Evolutionary conservation across 2,329 filamentous ascomycete genomes (phyloP).

Genomic region (Apiospora koreana): DNA sequence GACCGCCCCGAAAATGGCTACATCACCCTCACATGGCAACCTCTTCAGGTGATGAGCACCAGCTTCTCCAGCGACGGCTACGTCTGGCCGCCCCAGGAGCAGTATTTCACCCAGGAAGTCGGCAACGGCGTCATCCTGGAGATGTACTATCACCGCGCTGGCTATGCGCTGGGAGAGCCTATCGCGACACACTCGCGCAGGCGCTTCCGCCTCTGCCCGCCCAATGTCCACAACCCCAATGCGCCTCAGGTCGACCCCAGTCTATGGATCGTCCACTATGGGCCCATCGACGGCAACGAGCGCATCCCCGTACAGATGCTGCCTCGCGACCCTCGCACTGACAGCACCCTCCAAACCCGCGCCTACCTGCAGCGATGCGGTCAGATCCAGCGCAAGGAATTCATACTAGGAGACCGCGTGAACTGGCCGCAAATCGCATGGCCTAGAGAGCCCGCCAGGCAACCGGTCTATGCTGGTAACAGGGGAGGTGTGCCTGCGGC

Average conservation of each 20-base stretch:
- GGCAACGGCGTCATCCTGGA: slow-evolving; percentile 74
- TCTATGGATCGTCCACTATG: slow-evolving; percentile 91
- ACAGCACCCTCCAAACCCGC: slow-evolving; percentile 61
- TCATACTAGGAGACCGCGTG: slow-evolving; percentile 85
- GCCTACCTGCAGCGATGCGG: slow-evolving; percentile 72
- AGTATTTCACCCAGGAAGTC: slow-evolving; percentile 72
- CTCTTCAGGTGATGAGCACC: slow-evolving; percentile 67
- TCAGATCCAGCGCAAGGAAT: slow-evolving; percentile 85
- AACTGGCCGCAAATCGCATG: slow-evolving; percentile 88
- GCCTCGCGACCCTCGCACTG: slow-evolving; percentile 62
- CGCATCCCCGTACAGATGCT: slow-evolving; percentile 70
- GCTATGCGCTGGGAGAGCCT: slow-evolving; percentile 76
- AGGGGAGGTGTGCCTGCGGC: slow-evolving; percentile 55
- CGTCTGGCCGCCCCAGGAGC: slow-evolving; percentile 83
- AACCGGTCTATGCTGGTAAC: slow-evolving; percentile 53
- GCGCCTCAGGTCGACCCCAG: slow-evolving; percentile 74
- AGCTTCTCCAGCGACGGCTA: slow-evolving; percentile 91
- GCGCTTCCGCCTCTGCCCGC: slow-evolving; percentile 81
- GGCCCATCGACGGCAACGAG: slow-evolving; percentile 72
- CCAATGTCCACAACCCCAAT: slow-evolving; percentile 68
- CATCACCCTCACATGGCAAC: slow-evolving; percentile 87
- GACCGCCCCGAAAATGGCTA: slow-evolving; percentile 80
- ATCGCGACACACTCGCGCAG: slow-evolving; percentile 76
- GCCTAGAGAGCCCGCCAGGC: slow-evolving; percentile 53
- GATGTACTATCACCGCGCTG: slow-evolving; percentile 79